Conservation (phyloP, 768 basidiomycete species). For the Boletus sp. region DNA sequence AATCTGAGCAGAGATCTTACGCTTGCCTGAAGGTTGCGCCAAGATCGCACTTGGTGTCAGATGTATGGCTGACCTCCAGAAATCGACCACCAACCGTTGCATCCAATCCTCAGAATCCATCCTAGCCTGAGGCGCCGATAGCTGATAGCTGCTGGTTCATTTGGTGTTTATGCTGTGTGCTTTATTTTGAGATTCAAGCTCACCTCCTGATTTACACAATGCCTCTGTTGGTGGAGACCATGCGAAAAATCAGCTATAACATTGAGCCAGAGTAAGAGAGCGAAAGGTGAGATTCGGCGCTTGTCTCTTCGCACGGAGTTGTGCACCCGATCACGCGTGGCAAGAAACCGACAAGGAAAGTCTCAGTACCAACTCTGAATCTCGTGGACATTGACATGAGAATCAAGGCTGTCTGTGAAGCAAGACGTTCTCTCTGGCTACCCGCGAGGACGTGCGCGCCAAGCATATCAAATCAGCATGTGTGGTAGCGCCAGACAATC, state of each 20-base stretch:
- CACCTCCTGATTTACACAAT: background rate
- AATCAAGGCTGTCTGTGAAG: background rate
- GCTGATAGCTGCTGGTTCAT: background rate
- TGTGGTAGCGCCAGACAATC: background rate
- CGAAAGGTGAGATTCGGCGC: slow-evolving; percentile 26
- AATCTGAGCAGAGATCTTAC: background rate
- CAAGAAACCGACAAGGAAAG: slow-evolving; percentile 44
- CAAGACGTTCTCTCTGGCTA: background rate
- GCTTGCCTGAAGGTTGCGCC: no score
- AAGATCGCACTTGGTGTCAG: background rate
- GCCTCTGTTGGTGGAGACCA: background rate
- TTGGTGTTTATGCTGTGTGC: background rate
- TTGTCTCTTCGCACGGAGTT: slow-evolving; percentile 37
- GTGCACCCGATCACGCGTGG: slow-evolving; percentile 23
- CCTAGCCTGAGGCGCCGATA: background rate
- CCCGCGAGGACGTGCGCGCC: background rate
- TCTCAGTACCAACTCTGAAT: background rate
- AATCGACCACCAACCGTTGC: background rate
- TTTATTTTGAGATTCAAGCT: background rate
- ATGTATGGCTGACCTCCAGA: background rate
- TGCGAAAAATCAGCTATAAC: background rate
- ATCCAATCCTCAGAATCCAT: background rate
- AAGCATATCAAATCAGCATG: background rate
- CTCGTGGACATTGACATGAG: background rate
- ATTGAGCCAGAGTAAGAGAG: background rate